phyloP scores from a whole-genome alignment of 2,329 filamentous ascomycete species.

The Ascochyta viciae-villosae region DNA sequence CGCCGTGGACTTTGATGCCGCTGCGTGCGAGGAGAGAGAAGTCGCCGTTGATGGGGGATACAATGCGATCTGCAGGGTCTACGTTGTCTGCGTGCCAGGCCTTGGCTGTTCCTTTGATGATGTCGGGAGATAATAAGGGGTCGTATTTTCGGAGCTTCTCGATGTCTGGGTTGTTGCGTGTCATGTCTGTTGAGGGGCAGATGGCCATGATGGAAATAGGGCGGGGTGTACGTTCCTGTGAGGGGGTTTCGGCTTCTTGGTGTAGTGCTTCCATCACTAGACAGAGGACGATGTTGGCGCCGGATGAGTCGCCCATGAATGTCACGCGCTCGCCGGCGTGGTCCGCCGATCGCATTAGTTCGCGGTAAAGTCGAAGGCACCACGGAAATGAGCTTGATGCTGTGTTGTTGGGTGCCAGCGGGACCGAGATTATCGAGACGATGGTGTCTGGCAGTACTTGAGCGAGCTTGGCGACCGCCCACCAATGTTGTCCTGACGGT shows the following conservation, averaged over 20 bases:
- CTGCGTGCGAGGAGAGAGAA: slow-evolving; percentile 49
- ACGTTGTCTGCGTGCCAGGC: slow-evolving; percentile 52
- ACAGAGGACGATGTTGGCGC: slow-evolving; percentile 60
- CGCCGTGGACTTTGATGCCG: slow-evolving; percentile 59
- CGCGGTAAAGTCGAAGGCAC: slow-evolving; percentile 55
- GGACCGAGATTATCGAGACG: slow-evolving; percentile 60
- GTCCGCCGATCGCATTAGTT: slow-evolving; percentile 50
- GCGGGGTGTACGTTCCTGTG: slow-evolving; percentile 17
- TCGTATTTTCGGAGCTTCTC: slow-evolving; percentile 51
- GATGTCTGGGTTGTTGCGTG: slow-evolving; percentile 56
- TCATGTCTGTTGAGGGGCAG: slow-evolving; percentile 59
- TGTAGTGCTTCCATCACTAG: slow-evolving; percentile 50
- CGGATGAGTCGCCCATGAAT: slow-evolving; percentile 63
- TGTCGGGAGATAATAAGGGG: slow-evolving; percentile 54
- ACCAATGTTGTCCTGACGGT: slow-evolving; percentile 61
- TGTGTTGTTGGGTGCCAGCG: slow-evolving; percentile 61
- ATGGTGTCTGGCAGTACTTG: slow-evolving; percentile 50
- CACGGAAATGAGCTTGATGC: slow-evolving; percentile 58
- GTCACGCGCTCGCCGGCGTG: slow-evolving; percentile 53
- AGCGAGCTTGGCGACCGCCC: slow-evolving; percentile 56
- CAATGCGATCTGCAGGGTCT: slow-evolving; percentile 52
- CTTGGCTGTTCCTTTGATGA: slow-evolving; percentile 52
- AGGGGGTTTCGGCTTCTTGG: slow-evolving; percentile 32
- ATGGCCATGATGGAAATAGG: slow-evolving; percentile 55
- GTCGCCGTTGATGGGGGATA: slow-evolving; percentile 59